Evolutionary conservation across 192 early-diverging fungal species (phyloP), one percentile per base, ranked within the genome.

Genomic region (Phlyctochytrium arcticum): DNA sequence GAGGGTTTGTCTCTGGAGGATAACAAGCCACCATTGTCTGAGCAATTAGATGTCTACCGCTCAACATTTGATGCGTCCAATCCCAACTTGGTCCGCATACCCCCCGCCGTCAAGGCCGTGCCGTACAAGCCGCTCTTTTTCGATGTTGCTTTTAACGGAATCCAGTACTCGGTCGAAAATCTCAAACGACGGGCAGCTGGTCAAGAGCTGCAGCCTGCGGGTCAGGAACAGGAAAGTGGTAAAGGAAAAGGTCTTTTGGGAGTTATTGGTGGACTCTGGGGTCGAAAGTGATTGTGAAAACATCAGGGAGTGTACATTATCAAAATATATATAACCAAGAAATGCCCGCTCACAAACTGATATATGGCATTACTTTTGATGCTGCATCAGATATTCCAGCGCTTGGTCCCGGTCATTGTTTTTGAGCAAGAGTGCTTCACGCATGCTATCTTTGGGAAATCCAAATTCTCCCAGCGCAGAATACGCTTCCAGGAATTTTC

Each of bases 61-160:
- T n/a, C n/a, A n/a, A n/a, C n/a, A 57, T 64, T 70, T 51, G 68
- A 79, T 67, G 15, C 67, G 42, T 12, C 23, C 5, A 72, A 75
- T 31, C 80, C 86, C 21, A 74, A 81, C 58, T 67, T 92, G 34
- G 74, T 88, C 36, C 75, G 80, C n/a, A 84, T 90, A 53, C 88
- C 89, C 8, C 89, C 90, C 6, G 24, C 55, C 35, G 73, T 90
- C 36, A 62, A 77, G 44, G 79, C 87, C 21, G 82, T 89, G 42
- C 78, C 87, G 3, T 75, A 75, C 26, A 92, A 92, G 67, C 90
- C 90, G 1, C 60, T 92, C 35, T 89, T 90, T 61, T 90, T 90
- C 78, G 90, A 92, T 59, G 72, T 92, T 36, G 88, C 89, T 3
- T 85, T 74, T 64, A 88, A 85, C 66, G 74, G 80, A 33, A 74